Evolutionary conservation across 1,139 yeast genomes (phyloP), one percentile per base, ranked within the genome.

Genomic region (Yamadazyma trypodendri): DNA sequence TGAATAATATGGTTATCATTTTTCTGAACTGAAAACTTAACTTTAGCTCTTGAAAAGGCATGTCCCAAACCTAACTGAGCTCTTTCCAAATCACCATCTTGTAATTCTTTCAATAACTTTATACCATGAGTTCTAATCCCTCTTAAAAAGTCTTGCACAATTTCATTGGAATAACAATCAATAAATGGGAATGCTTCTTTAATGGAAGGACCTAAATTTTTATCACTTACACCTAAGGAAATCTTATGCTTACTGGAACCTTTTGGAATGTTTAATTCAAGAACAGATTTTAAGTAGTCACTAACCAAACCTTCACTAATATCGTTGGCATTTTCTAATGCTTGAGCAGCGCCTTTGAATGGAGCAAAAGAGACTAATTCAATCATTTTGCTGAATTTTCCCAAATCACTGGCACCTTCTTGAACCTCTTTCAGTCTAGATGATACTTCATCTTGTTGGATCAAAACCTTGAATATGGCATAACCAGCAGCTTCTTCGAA

Each of bases 401-500:
- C 83, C 52, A 92, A 79, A 58, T 94, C 98, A 55, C 77, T 82
- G 47, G 90, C 77, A 41, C 96, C 94, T 55, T 82, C 84, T 72
- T 92, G 97, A 30, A 94, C 98, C 68, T 94, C 98, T 64, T 84
- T 82, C 68, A 86, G 75, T 63, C 94, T 81, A 34, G 95, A 78
- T 38, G 97, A 95, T 51, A 92, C 80, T 60, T 87, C 92, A 70
- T 94, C 98, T 58, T 92, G 96, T 70, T 89, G 96, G 52, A 88
- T 75, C 55, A 83, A 79, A 45, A 92, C 97, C 68, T 92, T 87
- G 81, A 90, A 92, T 58, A 92, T 77, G 52, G 96, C 97, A 66
- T 92, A 92, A 51, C 99, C 99, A 40, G 98, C 89, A 45, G 98
- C 96, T 75, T 92, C 97, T 76, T 92, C 99, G 65, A 85, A 92